phyloP scores from a whole-genome alignment of 441 rosid genomes.

The Biscutella laevigata region DNA sequence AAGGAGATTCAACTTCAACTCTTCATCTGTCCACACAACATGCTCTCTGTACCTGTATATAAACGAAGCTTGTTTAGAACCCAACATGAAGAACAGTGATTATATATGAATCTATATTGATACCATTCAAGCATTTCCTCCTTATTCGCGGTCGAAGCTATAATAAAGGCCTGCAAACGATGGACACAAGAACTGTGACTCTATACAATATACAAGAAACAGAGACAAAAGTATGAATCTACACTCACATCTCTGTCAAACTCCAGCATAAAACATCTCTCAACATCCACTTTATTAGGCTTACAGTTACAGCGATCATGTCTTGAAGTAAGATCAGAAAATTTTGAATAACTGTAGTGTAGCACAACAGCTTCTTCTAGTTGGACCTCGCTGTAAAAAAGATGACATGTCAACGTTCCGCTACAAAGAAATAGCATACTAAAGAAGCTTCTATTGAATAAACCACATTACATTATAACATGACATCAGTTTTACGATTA shows the following conservation, averaged over 20 bases:
- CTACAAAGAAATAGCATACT: too few species aligned
- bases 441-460: too few species aligned
- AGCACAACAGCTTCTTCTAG: slow-evolving; percentile 70
- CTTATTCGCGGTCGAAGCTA: slow-evolving; percentile 79
- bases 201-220: neutral
- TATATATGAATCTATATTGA: too few species aligned
- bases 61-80: too few species aligned
- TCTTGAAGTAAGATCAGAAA: slow-evolving; percentile 88
- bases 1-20: slow-evolving; percentile 45
- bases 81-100: too few species aligned
- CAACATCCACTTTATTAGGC: slow-evolving; percentile 77
- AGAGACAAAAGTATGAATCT: neutral
- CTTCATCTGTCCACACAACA: slow-evolving; percentile 70
- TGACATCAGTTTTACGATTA: too few species aligned
- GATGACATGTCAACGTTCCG: neutral
- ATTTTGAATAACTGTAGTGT: slow-evolving; percentile 69
- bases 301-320: slow-evolving; percentile 85
- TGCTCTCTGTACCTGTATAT: slow-evolving; percentile 31
- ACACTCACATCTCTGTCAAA: slow-evolving; percentile 73
- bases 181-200: slow-evolving; percentile 12
- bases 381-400: slow-evolving; percentile 40
- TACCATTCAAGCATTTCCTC: slow-evolving; percentile 91
- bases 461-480: too few species aligned
- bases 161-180: slow-evolving; percentile 71
- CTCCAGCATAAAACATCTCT: slow-evolving; percentile 85